Evolutionary conservation across 1,284 basidiomycete genomes (phyloP), one percentile per base, ranked within the genome.

Genomic region (Trichosporon coremiiforme): DNA sequence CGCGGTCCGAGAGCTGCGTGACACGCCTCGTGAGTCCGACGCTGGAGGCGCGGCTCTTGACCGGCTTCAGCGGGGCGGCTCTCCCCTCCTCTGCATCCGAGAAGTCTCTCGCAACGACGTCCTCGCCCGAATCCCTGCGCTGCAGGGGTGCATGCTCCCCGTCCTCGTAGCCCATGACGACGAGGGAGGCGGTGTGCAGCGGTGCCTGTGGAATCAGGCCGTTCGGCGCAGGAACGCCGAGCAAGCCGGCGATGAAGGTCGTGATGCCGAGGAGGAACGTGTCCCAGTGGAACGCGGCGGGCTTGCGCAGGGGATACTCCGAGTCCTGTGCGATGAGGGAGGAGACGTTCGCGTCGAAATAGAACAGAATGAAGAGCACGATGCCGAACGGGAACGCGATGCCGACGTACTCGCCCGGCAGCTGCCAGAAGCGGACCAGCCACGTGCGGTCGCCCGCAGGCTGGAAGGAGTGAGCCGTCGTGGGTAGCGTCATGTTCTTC

Each of bases 161-260:
- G 22, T 87, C 84, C 86, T 89, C 41, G 70, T 79, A 77, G 1
- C 90, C 89, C 87, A 93, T 90, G 47, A 96, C 87, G 17, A 92
- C 86, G 0, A 99, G 88, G 7, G 93, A 91, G 13, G 89, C 88
- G 0, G 95, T 98, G 77, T 98, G 95, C 29, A 97, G 92, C 0
- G 95, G 96, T 0, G 96, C 95, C 84, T 98, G 96, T 0, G 95
- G 95, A 64, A 99, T 97, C 25, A 96, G 87, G 3, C 82, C 95
- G 77, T 98, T 98, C 0, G 95, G 95, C 0, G 95, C 95, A 0
- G 95, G 95, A 2, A 97, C 80, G n/a, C 95, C 95, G 2, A 99
- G 86, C 20, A 98, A 85, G 0, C 94, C 95, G 3, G 95, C 90
- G 64, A 98, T 88, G 76, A 98, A 92, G 0, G 95, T 98, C 0